Percentiles rank a stretch among this genome's conserved stretches.
These are phyloP conservation scores for Trichoderma sp. DNA, from an alignment of 2,329 filamentous ascomycete genomes.

Conservation along the genomic window DNA sequence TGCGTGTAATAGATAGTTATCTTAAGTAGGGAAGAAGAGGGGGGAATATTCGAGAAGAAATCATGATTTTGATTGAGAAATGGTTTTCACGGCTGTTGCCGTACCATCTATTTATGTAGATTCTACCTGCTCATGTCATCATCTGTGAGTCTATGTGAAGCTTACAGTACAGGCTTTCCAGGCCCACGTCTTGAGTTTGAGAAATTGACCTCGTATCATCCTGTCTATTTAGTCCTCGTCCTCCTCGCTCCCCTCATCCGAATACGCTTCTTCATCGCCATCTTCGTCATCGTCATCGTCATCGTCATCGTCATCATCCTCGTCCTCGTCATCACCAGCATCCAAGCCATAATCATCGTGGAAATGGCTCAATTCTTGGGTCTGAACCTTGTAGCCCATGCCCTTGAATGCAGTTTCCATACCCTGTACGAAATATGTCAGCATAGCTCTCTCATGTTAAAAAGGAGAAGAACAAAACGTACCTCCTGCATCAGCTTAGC, in stretches of 20 bases:
- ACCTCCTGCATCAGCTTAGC: constrained; percentile 84
- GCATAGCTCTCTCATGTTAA: not conserved
- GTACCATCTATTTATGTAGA: not conserved
- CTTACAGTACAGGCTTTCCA: not conserved
- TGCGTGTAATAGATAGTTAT: not conserved
- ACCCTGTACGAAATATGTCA: constrained; percentile 51
- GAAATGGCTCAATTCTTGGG: constrained; percentile 75
- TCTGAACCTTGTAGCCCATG: constrained; percentile 76
- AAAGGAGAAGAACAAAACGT: not conserved
- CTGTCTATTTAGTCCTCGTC: not conserved
- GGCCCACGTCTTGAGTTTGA: not conserved
- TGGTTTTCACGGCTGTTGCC: not conserved
- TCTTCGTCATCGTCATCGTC: constrained; percentile 41
- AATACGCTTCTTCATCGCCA: constrained; percentile 34
- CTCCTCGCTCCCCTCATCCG: constrained; percentile 19
- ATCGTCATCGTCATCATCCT: constrained; percentile 52
- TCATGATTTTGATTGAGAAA: not conserved
- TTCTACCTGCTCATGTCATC: not conserved
- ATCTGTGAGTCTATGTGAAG: not conserved
- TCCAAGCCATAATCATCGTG: constrained; percentile 87
- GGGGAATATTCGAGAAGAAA: not conserved
- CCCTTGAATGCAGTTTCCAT: constrained; percentile 73
- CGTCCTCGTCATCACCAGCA: constrained; percentile 61
- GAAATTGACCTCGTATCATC: not conserved
- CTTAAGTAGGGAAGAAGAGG: not conserved